phyloP scores from a whole-genome alignment of 78 protist species.

The slime mould (Dictyostelium discoideum) region dicty_2.7 NC_007088.5:4312501-4313000 shows the following conservation, averaged over 20 bases:
- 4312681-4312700: conserved; percentile 22
- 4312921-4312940: background rate
- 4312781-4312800: background rate
- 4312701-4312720: conserved; percentile 8
- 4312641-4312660: conserved; percentile 5
- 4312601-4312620: conserved; percentile 39
- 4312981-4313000: background rate
- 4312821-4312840: background rate
- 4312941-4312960: background rate
- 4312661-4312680: background rate
- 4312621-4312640: conserved; percentile 40
- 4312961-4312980: conserved; percentile 15
- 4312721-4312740: background rate
- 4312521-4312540: conserved; percentile 12
- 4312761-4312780: background rate
- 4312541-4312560: conserved; percentile 6
- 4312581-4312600: conserved; percentile 17
- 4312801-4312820: background rate
- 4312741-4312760: background rate
- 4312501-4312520: conserved; percentile 14
- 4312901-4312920: background rate
- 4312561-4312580: conserved; percentile 23
- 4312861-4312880: background rate
- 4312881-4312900: background rate
- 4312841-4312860: conserved; percentile 34